These are phyloP conservation scores for Spizellomyces punctatus DNA, from an alignment of 192 early-diverging fungal species.

Conservation along the genomic window DNA sequence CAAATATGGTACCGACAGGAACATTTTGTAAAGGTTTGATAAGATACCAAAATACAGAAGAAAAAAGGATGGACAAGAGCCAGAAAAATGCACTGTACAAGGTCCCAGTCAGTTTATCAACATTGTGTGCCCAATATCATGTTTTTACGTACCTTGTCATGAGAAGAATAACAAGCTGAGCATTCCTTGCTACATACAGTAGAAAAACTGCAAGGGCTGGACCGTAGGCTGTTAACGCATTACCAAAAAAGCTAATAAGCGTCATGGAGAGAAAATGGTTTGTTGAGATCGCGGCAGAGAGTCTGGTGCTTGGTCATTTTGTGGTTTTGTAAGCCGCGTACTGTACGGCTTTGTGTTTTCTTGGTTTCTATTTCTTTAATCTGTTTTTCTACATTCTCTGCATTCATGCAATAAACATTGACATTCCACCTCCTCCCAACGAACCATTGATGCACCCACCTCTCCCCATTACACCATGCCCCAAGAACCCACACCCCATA, in stretches of 20 bases:
- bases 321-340: too few relatives aligned
- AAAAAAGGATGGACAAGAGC: slow-evolving; percentile 70
- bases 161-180: slow-evolving; percentile 71
- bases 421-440: too few relatives aligned
- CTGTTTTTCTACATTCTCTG: too few relatives aligned
- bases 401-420: too few relatives aligned
- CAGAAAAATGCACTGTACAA: slow-evolving; percentile 78
- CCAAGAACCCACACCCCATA: too few relatives aligned
- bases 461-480: too few relatives aligned
- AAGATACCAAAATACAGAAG: slow-evolving; percentile 75
- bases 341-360: too few relatives aligned
- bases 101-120: background rate
- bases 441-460: too few relatives aligned
- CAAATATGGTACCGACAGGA: slow-evolving; percentile 54
- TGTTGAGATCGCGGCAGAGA: too few relatives aligned
- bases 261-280: slow-evolving; percentile 65
- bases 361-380: too few relatives aligned
- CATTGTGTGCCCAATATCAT: background rate
- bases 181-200: slow-evolving; percentile 64
- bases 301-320: too few relatives aligned
- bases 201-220: slow-evolving; percentile 74
- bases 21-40: slow-evolving; percentile 36
- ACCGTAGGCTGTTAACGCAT: slow-evolving; percentile 72
- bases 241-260: slow-evolving; percentile 72
- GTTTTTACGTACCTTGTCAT: slow-evolving; percentile 65